Evolutionary conservation across 225 moss, liverwort and hornwort species (phyloP), one percentile per base, ranked within the genome.

Genomic region (Physcomitrellopsis africana): DNA sequence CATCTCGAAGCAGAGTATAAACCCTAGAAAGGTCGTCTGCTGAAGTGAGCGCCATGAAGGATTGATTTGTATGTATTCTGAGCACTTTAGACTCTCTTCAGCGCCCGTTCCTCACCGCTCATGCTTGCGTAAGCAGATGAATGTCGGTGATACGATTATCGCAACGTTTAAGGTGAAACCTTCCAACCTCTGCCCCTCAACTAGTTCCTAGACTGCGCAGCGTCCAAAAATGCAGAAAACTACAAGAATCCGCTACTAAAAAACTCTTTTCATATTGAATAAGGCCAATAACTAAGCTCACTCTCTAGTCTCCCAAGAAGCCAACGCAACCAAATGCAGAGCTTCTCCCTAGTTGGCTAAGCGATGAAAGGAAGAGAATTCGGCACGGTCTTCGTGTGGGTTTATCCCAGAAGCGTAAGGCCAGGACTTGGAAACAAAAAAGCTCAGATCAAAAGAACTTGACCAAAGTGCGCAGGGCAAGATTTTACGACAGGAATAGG

Each of bases 21-120:
- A 99, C 92, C 66, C 89, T 90, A 43, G 91, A 89, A 70, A 95
- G 90, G 86, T 99, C 97, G 70, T 89, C 94, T 68, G 93, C 84
- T 60, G 93, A 83, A 57, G 82, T 82, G 62, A 94, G 79, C 67
- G 94, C 93, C 97, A 99, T 96, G 68, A 65, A 61, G 57, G 72
- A 69, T 69, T 52, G 79, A 12, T 69, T 72, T 29, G 3, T 55
- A 67, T 41, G 53, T 19, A 64, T 53, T 51, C 72, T 42, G 63
- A 27, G 19, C 70, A 46, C 73, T 46, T 19, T 1, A 58, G 32
- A 67, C 53, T 14, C 26, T 60, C 63, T 69, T 65, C 58, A 59
- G 58, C 72, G 44, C 83, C 18, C 10, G 32, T 37, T 74, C 73
- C 37, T 14, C 64, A 74, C 73, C 49, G 52, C 64, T 74, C 73